Evolutionary conservation across 106 monocot species (phyloP).

Genomic region (Phalaenopsis aphrodite): DNA sequence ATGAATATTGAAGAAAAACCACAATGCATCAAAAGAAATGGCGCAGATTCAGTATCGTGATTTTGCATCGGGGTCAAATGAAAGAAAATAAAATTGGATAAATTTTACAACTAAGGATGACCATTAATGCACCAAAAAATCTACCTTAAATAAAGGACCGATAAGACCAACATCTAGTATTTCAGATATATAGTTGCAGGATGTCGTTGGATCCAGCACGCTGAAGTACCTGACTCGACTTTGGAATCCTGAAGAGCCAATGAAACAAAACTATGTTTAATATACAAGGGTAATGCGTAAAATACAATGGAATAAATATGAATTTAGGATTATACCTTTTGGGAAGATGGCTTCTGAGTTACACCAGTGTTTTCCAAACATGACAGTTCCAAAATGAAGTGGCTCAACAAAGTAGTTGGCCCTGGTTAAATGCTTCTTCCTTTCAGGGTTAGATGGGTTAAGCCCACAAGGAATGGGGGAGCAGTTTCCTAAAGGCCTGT

Average conservation of each 20-base stretch:
- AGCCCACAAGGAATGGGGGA: background rate
- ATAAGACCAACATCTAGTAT: constrained; percentile 69
- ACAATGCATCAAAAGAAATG: too few relatives aligned
- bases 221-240: constrained; percentile 55
- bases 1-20: too few relatives aligned
- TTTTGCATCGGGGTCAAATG: background rate
- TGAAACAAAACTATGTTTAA: background rate
- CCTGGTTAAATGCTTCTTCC: background rate
- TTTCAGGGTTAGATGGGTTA: background rate
- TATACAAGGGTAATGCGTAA: background rate
- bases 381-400: constrained; percentile 46
- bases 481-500: background rate
- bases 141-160: constrained; percentile 87
- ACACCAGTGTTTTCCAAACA: constrained; percentile 62
- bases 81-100: background rate
- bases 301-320: background rate
- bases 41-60: background rate
- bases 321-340: constrained; percentile 46
- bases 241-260: constrained; percentile 62
- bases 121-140: background rate
- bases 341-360: constrained; percentile 72
- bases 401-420: constrained; percentile 31
- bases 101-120: background rate
- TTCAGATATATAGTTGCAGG: constrained; percentile 79
- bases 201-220: constrained; percentile 52